These are phyloP conservation scores for Arabidopsis thaliana DNA, from an alignment of 345 rosid species.

Conservation along the genomic window DNA sequence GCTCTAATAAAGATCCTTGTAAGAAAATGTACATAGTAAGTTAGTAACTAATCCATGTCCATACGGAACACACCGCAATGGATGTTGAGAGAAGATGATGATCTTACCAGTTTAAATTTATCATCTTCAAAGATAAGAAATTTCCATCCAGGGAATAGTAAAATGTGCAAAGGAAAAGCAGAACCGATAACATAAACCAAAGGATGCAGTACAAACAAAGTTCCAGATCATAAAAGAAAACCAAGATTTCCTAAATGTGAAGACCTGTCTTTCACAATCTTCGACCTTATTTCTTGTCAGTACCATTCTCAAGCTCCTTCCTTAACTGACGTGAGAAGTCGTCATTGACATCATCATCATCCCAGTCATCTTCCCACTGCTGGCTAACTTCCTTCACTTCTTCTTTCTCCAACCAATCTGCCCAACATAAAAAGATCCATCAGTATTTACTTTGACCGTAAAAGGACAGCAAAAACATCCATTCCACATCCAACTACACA, in stretches of 20 bases:
- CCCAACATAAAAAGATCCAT: conserved; percentile 1
- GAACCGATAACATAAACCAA: not conserved
- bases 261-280: not conserved
- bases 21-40: not conserved
- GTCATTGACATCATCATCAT: conserved; percentile 89
- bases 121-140: not conserved
- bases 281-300: conserved; percentile 54
- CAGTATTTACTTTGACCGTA: not conserved
- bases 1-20: not conserved
- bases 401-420: conserved; percentile 82
- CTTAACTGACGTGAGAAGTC: conserved; percentile 90
- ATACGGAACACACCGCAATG: not conserved
- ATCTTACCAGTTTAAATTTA: not conserved
- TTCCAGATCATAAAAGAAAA: not conserved
- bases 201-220: not conserved
- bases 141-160: not conserved
- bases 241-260: not conserved
- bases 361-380: conserved; percentile 99
- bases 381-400: conserved; percentile 77
- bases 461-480: not conserved
- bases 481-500: not conserved
- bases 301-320: conserved; percentile 71
- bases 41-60: not conserved
- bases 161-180: not conserved
- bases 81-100: not conserved